Evolutionary conservation across 371 early-diverging fungal species (phyloP), one percentile per base, ranked within the genome.

Genomic region (Circinella umbellata): DNA sequence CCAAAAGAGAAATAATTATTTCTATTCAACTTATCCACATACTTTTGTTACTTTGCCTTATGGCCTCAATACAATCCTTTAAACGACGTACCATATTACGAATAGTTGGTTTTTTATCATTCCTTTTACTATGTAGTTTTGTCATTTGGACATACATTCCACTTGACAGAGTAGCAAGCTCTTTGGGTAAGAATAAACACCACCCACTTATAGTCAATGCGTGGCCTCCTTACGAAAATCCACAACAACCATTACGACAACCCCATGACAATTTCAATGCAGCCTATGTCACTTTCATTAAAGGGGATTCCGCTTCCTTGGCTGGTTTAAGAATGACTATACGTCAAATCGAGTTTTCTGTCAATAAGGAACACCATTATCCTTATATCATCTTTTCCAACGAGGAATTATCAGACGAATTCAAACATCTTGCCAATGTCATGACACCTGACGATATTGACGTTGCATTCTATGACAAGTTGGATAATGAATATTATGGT

Each of bases 311-410:
- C n/a, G 75, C 38, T 4, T 65, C 77, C 11, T 65, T 84, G 36
- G 69, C 73, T 11, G 76, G 73, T 20, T 61, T 84, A 42, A 70
- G 80, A 6, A 38, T 47, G 15, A 81, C 84, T 9, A 73, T 84
- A n/a, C 79, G 76, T 6, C 73, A 79, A 54, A 39, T 81, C 11
- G 79, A 81, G 64, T 80, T 81, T 67, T 66, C 66, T 20, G 80
- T 81, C 62, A 80, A 81, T 63, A 62, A 67, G n/a, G 39, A 73
- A 9, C 70, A 54, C 38, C 59, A 70, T 34, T 84, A 84, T 57
- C 84, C 84, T 27, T 81, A 80, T 67, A 76, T 84, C 48, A 76
- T 84, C 42, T 80, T 80, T 53, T 70, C 80, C 14, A 69, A 81
- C 64, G 74, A 80, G 55, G 69, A 71, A 6, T 53, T 81, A 6